Percentiles rank a stretch among this genome's conserved stretches.
Conservation (phyloP, 1,284 basidiomycete genomes). For the Pisolithus thermaeus region DNA sequence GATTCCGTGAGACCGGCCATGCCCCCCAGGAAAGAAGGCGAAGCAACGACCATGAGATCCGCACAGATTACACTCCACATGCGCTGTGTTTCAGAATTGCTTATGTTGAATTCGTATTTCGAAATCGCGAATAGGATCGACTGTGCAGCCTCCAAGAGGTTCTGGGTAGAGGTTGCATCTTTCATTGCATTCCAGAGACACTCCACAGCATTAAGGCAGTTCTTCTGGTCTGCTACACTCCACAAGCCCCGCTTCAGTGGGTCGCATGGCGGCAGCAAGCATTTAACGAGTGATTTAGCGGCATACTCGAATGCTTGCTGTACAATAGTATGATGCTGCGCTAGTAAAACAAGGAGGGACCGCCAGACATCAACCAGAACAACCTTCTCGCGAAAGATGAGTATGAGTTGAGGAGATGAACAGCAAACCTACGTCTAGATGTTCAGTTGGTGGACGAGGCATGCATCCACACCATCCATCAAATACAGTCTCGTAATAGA, state of each 20-base stretch:
- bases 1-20: slow-evolving; percentile 2
- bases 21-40: slow-evolving; percentile 22
- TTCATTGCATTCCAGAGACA: slow-evolving; percentile 47
- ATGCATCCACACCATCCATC: slow-evolving; percentile 34
- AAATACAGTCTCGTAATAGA: slow-evolving; percentile 40
- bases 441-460: slow-evolving; percentile 10
- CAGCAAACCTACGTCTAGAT: slow-evolving; percentile 22
- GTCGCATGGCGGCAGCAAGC: slow-evolving; percentile 17
- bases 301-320: slow-evolving; percentile 25
- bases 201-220: slow-evolving; percentile 30
- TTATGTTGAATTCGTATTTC: slow-evolving; percentile 33
- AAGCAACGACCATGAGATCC: slow-evolving; percentile 32
- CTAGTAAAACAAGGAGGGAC: slow-evolving; percentile 41
- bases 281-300: slow-evolving; percentile 17
- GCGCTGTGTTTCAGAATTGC: slow-evolving; percentile 30
- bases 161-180: slow-evolving; percentile 36
- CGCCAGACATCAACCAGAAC: slow-evolving; percentile 43
- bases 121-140: slow-evolving; percentile 38
- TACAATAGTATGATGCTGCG: slow-evolving; percentile 30
- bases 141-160: slow-evolving; percentile 38
- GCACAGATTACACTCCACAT: slow-evolving; percentile 44
- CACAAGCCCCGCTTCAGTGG: slow-evolving; percentile 22
- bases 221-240: slow-evolving; percentile 29
- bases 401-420: slow-evolving; percentile 4
- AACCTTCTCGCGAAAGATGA: slow-evolving; percentile 24